phyloP scores from a whole-genome alignment of 148 eudicot species.

The Selenicereus undatus region DNA sequence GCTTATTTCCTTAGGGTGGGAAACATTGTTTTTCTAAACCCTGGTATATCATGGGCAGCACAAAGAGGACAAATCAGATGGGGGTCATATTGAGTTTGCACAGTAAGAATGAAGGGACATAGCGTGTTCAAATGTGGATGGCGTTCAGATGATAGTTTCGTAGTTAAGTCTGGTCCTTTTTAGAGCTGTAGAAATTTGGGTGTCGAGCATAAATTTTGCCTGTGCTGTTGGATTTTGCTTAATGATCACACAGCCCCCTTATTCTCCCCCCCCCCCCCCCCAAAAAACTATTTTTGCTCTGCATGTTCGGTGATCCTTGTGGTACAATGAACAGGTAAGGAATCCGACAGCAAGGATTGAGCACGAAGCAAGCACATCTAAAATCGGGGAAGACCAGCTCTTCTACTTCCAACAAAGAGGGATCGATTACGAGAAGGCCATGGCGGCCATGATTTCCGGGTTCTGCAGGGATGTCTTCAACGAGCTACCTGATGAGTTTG shows the following conservation, averaged over 20 bases:
- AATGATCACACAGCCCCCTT: no score
- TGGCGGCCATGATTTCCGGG: slow-evolving; percentile 95
- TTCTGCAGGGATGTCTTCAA: slow-evolving; percentile 89
- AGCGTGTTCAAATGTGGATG: no score
- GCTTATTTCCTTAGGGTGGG: no score
- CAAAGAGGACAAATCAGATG: no score
- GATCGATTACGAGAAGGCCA: slow-evolving; percentile 70
- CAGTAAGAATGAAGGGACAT: no score
- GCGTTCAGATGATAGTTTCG: not conserved
- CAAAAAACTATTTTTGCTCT: not conserved
- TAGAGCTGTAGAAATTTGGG: no score
- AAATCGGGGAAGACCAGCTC: slow-evolving; percentile 91
- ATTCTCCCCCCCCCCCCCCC: not conserved
- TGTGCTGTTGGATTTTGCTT: not conserved
- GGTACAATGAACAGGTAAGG: slow-evolving; percentile 47
- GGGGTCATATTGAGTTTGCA: no score
- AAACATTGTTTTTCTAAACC: no score
- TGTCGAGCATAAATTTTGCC: no score
- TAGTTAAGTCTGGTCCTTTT: not conserved
- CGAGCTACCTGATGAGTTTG: slow-evolving; percentile 91
- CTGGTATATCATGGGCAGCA: no score
- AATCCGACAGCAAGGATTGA: slow-evolving; percentile 67
- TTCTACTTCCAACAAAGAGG: slow-evolving; percentile 92
- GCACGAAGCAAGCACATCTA: slow-evolving; percentile 93
- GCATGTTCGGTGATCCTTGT: not conserved